These are phyloP conservation scores for Penicillium polonicum DNA, from an alignment of 2,329 filamentous ascomycete genomes.

Conservation along the genomic window DNA sequence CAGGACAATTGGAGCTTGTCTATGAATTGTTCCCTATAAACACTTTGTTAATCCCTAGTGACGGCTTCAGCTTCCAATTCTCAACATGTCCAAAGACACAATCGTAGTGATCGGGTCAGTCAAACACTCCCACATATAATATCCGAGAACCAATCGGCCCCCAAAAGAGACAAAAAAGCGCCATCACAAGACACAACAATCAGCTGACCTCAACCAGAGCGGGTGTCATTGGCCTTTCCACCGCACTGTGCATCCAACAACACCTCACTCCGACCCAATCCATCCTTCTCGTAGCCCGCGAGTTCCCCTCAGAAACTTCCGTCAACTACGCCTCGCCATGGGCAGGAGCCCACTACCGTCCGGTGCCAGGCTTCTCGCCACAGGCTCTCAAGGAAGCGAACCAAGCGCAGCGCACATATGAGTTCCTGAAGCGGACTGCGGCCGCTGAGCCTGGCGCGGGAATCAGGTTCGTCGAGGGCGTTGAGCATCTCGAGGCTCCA, in stretches of 20 bases:
- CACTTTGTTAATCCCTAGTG: not conserved
- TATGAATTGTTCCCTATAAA: not conserved
- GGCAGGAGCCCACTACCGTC: conserved; percentile 50
- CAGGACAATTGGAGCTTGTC: not conserved
- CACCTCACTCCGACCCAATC: conserved; percentile 26
- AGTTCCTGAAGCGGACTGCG: conserved; percentile 39
- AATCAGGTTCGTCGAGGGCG: conserved; percentile 37
- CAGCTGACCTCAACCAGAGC: conserved; percentile 30
- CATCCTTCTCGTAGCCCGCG: conserved; percentile 42
- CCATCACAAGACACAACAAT: not conserved
- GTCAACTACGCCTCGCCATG: conserved; percentile 49
- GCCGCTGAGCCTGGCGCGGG: conserved; percentile 37
- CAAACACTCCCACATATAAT: not conserved
- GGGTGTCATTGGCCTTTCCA: conserved; percentile 42
- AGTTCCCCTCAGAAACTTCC: conserved; percentile 42
- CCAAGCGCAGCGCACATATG: conserved; percentile 42
- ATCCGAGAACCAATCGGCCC: not conserved
- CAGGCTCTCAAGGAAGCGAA: conserved; percentile 37
- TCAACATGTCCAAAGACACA: conserved; percentile 31
- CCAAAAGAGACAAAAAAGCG: not conserved
- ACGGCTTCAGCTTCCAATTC: not conserved
- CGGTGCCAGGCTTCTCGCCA: conserved; percentile 41
- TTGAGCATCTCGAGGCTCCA: conserved; percentile 46
- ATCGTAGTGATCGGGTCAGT: conserved; percentile 41
- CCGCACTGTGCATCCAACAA: conserved; percentile 38